Percentiles rank a stretch among this genome's conserved stretches.
phyloP scores from a whole-genome alignment of 2,329 filamentous ascomycete genomes.

The Fusarium mexicanum region DNA sequence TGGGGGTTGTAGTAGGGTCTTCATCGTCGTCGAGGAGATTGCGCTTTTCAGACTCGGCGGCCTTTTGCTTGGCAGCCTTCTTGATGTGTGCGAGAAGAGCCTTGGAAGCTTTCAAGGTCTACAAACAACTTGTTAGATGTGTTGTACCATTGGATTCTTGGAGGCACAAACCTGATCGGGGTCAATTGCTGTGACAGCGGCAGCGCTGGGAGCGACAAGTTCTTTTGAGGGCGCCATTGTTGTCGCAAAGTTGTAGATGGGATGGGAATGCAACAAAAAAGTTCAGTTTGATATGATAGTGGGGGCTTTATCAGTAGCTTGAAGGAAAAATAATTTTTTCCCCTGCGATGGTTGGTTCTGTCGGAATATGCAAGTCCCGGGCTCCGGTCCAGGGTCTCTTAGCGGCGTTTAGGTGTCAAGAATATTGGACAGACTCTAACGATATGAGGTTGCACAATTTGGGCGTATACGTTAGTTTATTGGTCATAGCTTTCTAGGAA shows the following conservation, averaged over 20 bases:
- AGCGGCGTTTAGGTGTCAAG: background rate
- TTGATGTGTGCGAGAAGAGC: slow-evolving; percentile 71
- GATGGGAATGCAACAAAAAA: slow-evolving; percentile 33
- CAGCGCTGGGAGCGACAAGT: slow-evolving; percentile 47
- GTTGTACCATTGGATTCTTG: background rate
- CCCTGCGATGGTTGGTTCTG: slow-evolving; percentile 42
- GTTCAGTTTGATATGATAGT: slow-evolving; percentile 46
- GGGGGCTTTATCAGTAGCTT: slow-evolving; percentile 40
- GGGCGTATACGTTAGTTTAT: rapidly evolving
- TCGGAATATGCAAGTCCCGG: slow-evolving; percentile 51
- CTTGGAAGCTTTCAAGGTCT: slow-evolving; percentile 71
- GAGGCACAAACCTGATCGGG: slow-evolving; percentile 52
- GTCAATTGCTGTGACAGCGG: slow-evolving; percentile 49
- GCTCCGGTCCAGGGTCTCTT: slow-evolving; percentile 32
- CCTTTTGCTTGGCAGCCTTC: slow-evolving; percentile 61
- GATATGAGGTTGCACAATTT: background rate
- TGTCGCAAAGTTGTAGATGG: slow-evolving; percentile 39
- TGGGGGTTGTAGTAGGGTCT: slow-evolving; percentile 58
- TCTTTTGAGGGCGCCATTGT: slow-evolving; percentile 56
- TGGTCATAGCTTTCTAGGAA: rapidly evolving
- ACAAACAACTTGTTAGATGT: slow-evolving; percentile 7
- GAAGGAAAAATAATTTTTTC: slow-evolving; percentile 47
- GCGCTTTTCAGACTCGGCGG: slow-evolving; percentile 60
- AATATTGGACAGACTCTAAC: background rate
- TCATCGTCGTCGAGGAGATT: slow-evolving; percentile 63